Percentiles rank a stretch among this genome's conserved stretches.
Evolutionary conservation across 2,329 filamentous ascomycete genomes (phyloP).

Genomic region (Penicillium psychrosexuale): DNA sequence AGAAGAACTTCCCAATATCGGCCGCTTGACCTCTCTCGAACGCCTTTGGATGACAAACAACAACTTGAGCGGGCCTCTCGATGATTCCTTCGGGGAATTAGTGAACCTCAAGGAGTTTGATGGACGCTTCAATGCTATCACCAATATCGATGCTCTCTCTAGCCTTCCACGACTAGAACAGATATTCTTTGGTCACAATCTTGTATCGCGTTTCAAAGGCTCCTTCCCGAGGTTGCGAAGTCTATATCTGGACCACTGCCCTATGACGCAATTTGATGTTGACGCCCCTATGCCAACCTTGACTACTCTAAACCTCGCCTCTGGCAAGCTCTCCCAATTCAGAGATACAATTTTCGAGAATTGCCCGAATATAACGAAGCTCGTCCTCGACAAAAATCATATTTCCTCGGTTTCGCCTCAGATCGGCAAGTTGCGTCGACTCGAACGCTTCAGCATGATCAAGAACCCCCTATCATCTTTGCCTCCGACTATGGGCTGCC

Average conservation of each 20-base stretch:
- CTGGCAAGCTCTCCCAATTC: conserved; percentile 84
- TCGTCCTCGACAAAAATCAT: conserved; percentile 92
- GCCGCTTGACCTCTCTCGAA: conserved; percentile 74
- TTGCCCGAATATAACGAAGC: conserved; percentile 78
- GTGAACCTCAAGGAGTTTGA: conserved; percentile 82
- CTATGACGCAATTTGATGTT: conserved; percentile 89
- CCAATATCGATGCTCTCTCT: conserved; percentile 82
- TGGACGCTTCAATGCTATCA: conserved; percentile 87
- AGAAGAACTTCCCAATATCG: conserved; percentile 72
- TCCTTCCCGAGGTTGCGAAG: conserved; percentile 81
- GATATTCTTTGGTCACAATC: conserved; percentile 87
- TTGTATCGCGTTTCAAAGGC: conserved; percentile 83
- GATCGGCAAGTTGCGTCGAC: conserved; percentile 74
- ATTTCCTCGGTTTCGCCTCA: conserved; percentile 85
- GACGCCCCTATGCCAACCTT: conserved; percentile 72
- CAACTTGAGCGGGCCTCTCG: conserved; percentile 71
- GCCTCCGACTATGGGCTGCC: conserved; percentile 81
- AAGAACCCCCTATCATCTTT: conserved; percentile 84
- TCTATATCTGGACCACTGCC: conserved; percentile 89
- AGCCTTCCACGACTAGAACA: conserved; percentile 82
- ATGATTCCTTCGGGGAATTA: conserved; percentile 68
- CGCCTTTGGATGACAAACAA: conserved; percentile 96
- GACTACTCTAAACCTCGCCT: conserved; percentile 83
- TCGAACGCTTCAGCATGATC: conserved; percentile 91
- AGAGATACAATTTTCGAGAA: conserved; percentile 83